Base-by-base conservation (phyloP, 2,329 filamentous ascomycete genomes). In the Orbilia ellipsospora region DNA sequence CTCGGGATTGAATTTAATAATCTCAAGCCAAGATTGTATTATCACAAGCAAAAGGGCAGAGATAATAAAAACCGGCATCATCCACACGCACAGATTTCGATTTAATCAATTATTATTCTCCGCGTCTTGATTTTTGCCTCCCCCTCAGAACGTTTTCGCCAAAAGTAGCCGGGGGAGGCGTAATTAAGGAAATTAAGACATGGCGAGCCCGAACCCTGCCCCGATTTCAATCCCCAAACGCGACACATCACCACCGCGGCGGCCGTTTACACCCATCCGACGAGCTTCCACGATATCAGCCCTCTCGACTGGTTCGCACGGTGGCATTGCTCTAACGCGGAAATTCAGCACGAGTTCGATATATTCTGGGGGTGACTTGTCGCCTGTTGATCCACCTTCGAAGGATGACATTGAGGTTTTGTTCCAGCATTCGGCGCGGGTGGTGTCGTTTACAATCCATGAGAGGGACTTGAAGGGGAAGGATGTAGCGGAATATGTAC, bases 391-490 rank as follows among this genome's bases (percentile, higher is more conserved):
- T n/a, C 70, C 56, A 1, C 31, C 72, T 13, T 55, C 63, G 26
- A 67, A 64, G 16, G 72, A 75, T 55, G 72, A 69, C 65, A 52
- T 69, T n/a, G 70, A 74, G 44, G 57, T 68, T 31, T 45, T 74
- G n/a, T 74, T 75, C 50, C 64, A 69, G 26, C 72, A 75, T 56
- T 64, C 72, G 56, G 52, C 72, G 59, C 64, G 64, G 10, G 64
- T 75, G 4, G 59, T 75, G n/a, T 68, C 72, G 15, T 75, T 75
- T 31, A 75, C 59, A 15, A 69, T 75, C 20, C 61, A 55, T 8
- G 72, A 75, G 16, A 42, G 61, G 13, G 66, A 69, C 31, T 15
- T 69, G 64, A 72, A 54, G 54, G 64, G 52, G n/a, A 67, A 65
- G 16, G 64, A 75, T 61, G 31, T 74, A 20, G 72, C 72, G 20